Percentiles rank a stretch among this genome's conserved stretches.
These are phyloP conservation scores for Thelonectria blattea DNA, from an alignment of 2,329 filamentous ascomycete species.

Conservation along the genomic window DNA sequence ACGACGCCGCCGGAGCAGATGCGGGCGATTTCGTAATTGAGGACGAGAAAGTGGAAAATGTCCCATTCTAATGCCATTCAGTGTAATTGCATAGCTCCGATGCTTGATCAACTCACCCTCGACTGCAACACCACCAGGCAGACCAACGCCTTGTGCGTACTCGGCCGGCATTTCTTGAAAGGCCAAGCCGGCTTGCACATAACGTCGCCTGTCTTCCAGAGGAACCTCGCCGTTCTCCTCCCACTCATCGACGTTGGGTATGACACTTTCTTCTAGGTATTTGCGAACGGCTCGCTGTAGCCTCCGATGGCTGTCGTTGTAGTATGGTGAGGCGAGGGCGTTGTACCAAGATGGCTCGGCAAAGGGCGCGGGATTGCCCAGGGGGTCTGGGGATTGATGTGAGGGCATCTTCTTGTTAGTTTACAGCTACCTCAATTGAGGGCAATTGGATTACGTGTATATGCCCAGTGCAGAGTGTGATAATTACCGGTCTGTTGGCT, in stretches of 20 bases:
- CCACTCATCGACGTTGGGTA: neutral
- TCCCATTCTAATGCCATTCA: neutral
- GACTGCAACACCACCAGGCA: neutral
- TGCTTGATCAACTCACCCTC: neutral
- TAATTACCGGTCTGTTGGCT: too few relatives aligned
- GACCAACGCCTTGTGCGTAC: neutral
- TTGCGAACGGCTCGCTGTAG: neutral
- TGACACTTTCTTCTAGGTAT: neutral
- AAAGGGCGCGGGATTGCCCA: neutral
- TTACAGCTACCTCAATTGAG: neutral
- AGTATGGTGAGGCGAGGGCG: neutral
- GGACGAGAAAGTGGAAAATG: neutral
- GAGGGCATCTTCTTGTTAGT: neutral
- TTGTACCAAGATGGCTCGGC: conserved; percentile 1
- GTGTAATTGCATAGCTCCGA: neutral
- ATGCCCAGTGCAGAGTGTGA: too few relatives aligned
- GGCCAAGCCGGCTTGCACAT: neutral
- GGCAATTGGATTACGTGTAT: neutral
- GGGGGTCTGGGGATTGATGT: neutral
- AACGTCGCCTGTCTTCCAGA: neutral
- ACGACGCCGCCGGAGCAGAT: neutral
- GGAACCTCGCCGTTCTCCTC: conserved; percentile 5
- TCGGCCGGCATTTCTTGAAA: conserved; percentile 1
- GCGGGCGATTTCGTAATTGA: conserved; percentile 1
- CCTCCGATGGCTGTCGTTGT: neutral